These are phyloP conservation scores for Graphilbum sp. DNA, from an alignment of 2,329 filamentous ascomycete genomes.

Conservation along the genomic window DNA sequence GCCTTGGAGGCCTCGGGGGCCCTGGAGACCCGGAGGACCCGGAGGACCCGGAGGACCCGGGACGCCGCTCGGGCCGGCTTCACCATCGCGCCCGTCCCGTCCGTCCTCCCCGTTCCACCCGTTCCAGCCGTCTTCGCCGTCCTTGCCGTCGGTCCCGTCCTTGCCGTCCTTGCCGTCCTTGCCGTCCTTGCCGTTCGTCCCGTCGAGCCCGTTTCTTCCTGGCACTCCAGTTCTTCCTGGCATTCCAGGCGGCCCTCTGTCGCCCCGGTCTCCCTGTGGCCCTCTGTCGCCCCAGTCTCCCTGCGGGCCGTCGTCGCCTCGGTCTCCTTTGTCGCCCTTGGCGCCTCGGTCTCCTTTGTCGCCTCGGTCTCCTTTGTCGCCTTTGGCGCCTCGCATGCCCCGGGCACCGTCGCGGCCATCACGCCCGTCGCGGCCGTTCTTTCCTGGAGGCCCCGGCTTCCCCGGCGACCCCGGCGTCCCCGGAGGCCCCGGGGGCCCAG, in stretches of 20 bases:
- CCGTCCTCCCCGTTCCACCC: background rate
- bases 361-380: background rate
- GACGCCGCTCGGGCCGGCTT: background rate
- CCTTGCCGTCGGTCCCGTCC: background rate
- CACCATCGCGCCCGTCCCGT: background rate
- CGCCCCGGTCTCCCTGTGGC: background rate
- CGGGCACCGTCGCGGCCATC: background rate
- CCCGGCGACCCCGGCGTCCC: background rate
- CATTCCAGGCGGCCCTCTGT: background rate
- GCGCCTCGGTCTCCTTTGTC: background rate
- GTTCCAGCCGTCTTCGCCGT: background rate
- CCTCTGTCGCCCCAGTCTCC: background rate
- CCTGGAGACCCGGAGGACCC: background rate
- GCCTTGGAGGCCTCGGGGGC: background rate
- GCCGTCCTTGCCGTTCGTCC: background rate
- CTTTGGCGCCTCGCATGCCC: background rate
- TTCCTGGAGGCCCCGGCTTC: background rate
- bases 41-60: background rate
- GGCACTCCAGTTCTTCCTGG: too few species aligned
- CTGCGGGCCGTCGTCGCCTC: background rate
- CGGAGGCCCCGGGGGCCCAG: too few species aligned
- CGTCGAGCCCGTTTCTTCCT: too few species aligned
- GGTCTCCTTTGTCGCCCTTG: background rate
- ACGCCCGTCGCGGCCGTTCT: background rate
- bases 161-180: background rate